phyloP scores from a whole-genome alignment of 352 stramenopile genomes.

The Globisporangium spiculum region DNA sequence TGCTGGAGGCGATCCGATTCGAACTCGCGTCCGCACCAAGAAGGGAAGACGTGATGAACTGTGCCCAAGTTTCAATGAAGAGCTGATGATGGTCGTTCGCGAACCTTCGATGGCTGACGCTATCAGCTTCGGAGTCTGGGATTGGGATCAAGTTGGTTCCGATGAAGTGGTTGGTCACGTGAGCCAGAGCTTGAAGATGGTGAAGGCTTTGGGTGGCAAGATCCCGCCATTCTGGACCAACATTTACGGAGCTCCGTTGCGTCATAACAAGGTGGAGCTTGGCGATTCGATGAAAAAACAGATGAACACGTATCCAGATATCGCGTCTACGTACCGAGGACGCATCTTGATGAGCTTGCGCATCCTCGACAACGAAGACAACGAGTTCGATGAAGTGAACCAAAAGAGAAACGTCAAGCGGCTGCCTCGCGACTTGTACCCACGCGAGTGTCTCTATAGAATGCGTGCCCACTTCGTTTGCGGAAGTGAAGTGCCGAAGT shows the following conservation, averaged over 20 bases:
- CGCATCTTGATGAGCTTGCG: conserved; percentile 74
- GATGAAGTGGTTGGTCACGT: conserved; percentile 74
- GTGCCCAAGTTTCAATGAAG: conserved; percentile 74
- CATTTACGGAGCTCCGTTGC: conserved; percentile 71
- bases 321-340: conserved; percentile 81
- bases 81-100: conserved; percentile 73
- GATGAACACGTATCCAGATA: conserved; percentile 86
- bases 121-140: conserved; percentile 64
- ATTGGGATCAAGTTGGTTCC: conserved; percentile 76
- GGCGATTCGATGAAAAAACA: conserved; percentile 67
- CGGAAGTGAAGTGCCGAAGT: conserved; percentile 72
- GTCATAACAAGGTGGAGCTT: conserved; percentile 52
- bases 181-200: conserved; percentile 68
- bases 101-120: conserved; percentile 79
- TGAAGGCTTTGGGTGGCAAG: conserved; percentile 59
- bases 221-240: conserved; percentile 71
- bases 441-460: conserved; percentile 54
- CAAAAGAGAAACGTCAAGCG: conserved; percentile 83
- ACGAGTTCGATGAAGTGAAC: conserved; percentile 77
- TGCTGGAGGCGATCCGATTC: conserved; percentile 52
- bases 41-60: conserved; percentile 70
- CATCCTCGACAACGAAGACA: conserved; percentile 65
- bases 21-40: conserved; percentile 73
- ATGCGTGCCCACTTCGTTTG: conserved; percentile 76
- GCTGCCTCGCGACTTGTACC: conserved; percentile 57